Evolutionary conservation across 805 yeast genomes (phyloP).

Genomic region (Candida morakotiae): DNA sequence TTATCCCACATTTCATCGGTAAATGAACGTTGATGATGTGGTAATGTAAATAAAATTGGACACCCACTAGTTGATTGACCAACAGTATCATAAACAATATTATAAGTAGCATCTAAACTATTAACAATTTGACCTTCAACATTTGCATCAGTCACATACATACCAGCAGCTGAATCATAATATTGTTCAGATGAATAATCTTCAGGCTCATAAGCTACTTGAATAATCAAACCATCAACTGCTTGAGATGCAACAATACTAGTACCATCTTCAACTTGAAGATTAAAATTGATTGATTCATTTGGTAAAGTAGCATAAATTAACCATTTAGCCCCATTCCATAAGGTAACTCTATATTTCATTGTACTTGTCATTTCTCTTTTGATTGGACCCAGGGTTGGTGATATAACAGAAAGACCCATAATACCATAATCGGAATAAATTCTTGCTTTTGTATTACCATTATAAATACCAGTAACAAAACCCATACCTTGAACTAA

Average conservation of each 20-base stretch:
- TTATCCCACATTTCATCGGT: slow-evolving; percentile 21
- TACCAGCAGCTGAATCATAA: slow-evolving; percentile 69
- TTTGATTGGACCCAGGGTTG: no score
- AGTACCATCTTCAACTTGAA: slow-evolving; percentile 28
- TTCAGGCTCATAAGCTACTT: slow-evolving; percentile 31
- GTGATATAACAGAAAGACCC: slow-evolving; percentile 18
- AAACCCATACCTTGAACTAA: slow-evolving; percentile 82
- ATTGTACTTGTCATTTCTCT: slow-evolving; percentile 36
- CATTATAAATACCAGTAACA: slow-evolving; percentile 58
- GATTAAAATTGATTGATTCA: slow-evolving; percentile 23
- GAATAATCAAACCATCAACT: slow-evolving; percentile 43
- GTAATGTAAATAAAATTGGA: slow-evolving; percentile 49
- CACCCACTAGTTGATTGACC: slow-evolving; percentile 47
- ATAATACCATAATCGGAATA: slow-evolving; percentile 23
- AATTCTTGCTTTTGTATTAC: slow-evolving; percentile 44
- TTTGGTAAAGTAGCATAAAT: slow-evolving; percentile 53
- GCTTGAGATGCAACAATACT: slow-evolving; percentile 41
- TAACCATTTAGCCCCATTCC: slow-evolving; percentile 63
- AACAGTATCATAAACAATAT: slow-evolving; percentile 41
- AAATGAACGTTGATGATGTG: slow-evolving; percentile 47
- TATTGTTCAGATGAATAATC: slow-evolving; percentile 25
- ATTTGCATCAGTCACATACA: slow-evolving; percentile 49
- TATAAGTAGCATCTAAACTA: slow-evolving; percentile 48
- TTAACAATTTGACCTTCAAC: slow-evolving; percentile 45
- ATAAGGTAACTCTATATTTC: slow-evolving; percentile 54